Evolutionary conservation across 2,329 filamentous ascomycete species (phyloP), one percentile per base, ranked within the genome.

Genomic region (Arthroderma sp.): DNA sequence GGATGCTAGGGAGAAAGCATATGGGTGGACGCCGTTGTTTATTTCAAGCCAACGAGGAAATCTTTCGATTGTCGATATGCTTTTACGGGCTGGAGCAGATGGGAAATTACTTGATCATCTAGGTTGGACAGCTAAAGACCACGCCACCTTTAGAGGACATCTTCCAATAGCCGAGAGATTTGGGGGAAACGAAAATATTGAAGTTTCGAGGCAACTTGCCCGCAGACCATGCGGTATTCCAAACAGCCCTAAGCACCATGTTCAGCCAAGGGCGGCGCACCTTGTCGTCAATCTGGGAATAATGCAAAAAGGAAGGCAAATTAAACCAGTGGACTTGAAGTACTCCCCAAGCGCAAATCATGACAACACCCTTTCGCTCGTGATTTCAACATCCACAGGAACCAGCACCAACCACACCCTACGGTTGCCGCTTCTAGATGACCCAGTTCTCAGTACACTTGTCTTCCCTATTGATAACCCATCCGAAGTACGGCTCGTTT

Each of bases 111-210:
- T 45, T n/a, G 60, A 65, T 46, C 36, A 51, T 33, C 33, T 50
- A 4, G 58, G 62, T 4, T 65, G 61, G 62, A 59, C 55, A 8
- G 56, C 63, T 4, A 55, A 56, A 47, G 62, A 65, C 36, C 53
- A 60, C 42, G 61, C 62, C 3, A 56, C 55, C 2, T 61, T 59
- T 42, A 57, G 56, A 42, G 63, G 63, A 5, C 58, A 63, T 44
- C 49, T 62, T 2, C 44, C 44, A 7, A 46, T 62, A 4, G 58
- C 56, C 29, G 50, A 48, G 9, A 29, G 47, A 22, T 40, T 58
- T 22, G 42, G 46, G 7, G 30, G 8, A 15, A 33, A 10, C 5
- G 29, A 40, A 22, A 4, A 4, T 34, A 28, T 11, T 34, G 32
- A 34, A 34, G 32, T 9, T 8, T 8, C 32, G 32, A 34, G 8